Evolutionary conservation across 208 protist species (phyloP).

Genomic region (Novymonas esmeraldas): DNA sequence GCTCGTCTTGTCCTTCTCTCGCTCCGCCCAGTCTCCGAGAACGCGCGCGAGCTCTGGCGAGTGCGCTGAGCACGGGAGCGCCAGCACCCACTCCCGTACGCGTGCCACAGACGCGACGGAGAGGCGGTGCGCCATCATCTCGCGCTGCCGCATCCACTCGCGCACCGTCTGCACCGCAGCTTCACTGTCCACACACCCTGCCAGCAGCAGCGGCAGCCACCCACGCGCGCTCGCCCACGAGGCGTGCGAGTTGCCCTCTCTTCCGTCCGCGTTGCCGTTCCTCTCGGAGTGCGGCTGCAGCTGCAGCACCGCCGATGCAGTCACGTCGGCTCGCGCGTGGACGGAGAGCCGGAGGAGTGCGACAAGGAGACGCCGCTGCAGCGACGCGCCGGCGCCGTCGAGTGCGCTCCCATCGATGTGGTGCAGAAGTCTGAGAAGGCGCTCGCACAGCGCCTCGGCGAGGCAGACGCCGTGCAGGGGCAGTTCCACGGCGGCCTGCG

Average conservation of each 20-base stretch:
- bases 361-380: constrained; percentile 6
- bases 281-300: not conserved
- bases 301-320: not conserved
- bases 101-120: not conserved
- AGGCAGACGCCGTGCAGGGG: constrained; percentile 14
- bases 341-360: constrained; percentile 4
- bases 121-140: not conserved
- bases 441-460: constrained; percentile 17
- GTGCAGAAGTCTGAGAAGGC: constrained; percentile 12
- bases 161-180: constrained; percentile 3
- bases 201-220: not conserved
- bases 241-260: not conserved
- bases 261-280: not conserved
- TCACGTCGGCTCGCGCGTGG: constrained; percentile 11
- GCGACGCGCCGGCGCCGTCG: not conserved
- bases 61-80: constrained; percentile 7
- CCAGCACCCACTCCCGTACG: constrained; percentile 13
- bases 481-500: constrained; percentile 12
- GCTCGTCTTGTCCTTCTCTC: not conserved
- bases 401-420: not conserved
- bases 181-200: not conserved
- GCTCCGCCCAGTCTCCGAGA: not conserved
- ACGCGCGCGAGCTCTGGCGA: not conserved
- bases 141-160: constrained; percentile 1
- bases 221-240: not conserved